Conservation (phyloP, 139 green algal species). For the Penium margaritaceum region DNA sequence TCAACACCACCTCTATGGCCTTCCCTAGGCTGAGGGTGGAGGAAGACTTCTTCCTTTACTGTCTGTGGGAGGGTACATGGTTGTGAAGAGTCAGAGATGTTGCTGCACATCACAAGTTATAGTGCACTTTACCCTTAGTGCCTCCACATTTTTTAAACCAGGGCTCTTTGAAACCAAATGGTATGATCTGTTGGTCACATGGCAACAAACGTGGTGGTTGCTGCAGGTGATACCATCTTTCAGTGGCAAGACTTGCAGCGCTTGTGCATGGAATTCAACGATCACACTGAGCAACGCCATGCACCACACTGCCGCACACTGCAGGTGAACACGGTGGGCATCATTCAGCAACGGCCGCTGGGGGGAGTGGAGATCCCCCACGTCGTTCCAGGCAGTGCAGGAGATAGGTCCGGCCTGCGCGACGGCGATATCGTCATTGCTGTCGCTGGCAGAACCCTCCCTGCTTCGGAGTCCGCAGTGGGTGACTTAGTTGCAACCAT, state of each 20-base stretch:
- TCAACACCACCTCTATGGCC: too few species aligned
- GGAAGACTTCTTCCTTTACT: too few species aligned
- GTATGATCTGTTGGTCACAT: not conserved
- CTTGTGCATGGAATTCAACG: not conserved
- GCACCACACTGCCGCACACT: not conserved
- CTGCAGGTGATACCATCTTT: not conserved
- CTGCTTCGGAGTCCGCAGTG: conserved; percentile 2
- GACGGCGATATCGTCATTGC: conserved; percentile 67
- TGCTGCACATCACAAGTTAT: too few species aligned
- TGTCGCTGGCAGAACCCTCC: conserved; percentile 49
- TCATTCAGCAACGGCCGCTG: conserved; percentile 23
- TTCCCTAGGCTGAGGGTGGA: too few species aligned
- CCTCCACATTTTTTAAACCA: too few species aligned
- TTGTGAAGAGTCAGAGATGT: too few species aligned
- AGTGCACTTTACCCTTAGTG: too few species aligned
- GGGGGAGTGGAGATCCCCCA: conserved; percentile 30
- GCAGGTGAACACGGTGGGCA: conserved; percentile 48
- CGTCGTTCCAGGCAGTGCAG: conserved; percentile 50
- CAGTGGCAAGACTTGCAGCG: not conserved
- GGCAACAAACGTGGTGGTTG: not conserved
- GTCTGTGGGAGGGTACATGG: too few species aligned
- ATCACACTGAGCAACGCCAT: not conserved
- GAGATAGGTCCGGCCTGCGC: conserved; percentile 60
- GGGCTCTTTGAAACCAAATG: not conserved
- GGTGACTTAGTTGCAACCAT: conserved; percentile 38